Evolutionary conservation across 495 filamentous ascomycete genomes (phyloP).

Genomic region (Niebla homalea): DNA sequence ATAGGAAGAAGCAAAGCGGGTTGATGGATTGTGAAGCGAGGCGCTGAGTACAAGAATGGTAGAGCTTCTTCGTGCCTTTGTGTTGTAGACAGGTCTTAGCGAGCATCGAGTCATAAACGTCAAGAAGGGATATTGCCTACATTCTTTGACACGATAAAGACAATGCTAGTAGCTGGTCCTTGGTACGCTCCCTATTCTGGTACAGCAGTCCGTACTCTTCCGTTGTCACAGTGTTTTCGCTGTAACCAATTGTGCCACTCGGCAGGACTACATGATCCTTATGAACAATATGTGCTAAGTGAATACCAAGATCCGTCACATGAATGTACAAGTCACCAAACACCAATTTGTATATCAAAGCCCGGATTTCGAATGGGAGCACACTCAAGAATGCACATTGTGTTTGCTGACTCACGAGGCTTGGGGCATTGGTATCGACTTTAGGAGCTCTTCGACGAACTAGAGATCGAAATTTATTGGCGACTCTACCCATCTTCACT

Average conservation of each 20-base stretch:
- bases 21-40: constrained; percentile 1
- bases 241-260: no score
- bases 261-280: no score
- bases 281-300: background rate
- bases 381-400: background rate
- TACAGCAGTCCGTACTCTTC: no score
- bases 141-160: background rate
- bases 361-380: constrained; percentile 2
- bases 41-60: background rate
- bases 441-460: no score
- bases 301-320: background rate
- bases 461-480: no score
- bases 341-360: background rate
- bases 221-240: no score
- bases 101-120: background rate
- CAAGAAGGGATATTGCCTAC: background rate
- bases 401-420: background rate
- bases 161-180: background rate
- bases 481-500: no score
- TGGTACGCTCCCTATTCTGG: background rate
- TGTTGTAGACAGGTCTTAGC: background rate
- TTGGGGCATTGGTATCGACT: no score
- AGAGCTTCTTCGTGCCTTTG: background rate
- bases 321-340: background rate
- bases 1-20: background rate